Evolutionary conservation across 1,139 yeast genomes (phyloP).

Genomic region (Taphrina pruni): DNA sequence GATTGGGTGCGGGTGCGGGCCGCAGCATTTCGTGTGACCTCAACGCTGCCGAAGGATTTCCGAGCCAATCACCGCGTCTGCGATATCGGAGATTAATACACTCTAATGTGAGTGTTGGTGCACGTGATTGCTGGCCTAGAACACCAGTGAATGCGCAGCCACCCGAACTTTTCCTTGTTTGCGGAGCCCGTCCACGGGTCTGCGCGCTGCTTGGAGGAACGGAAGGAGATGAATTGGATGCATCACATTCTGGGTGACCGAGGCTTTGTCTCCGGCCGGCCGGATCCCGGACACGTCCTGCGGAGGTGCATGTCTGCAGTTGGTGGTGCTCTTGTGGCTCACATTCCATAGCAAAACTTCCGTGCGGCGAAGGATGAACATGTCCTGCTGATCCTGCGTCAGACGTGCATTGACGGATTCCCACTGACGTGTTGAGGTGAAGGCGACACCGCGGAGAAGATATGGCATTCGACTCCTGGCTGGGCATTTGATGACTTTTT

Average conservation of each 20-base stretch:
- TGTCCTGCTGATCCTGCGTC: not conserved
- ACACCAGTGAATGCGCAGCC: too few species aligned
- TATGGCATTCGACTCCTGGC: constrained; percentile 1
- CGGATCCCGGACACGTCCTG: too few species aligned
- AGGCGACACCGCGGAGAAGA: not conserved
- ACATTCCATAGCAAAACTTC: not conserved
- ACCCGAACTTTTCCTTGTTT: too few species aligned
- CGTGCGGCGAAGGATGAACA: not conserved
- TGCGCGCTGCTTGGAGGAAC: too few species aligned
- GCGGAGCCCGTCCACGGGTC: too few species aligned
- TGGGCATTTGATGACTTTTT: not conserved
- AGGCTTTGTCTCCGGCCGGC: too few species aligned
- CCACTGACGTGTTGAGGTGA: too few species aligned
- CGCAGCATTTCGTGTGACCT: not conserved
- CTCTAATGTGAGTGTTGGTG: not conserved
- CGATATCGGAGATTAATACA: not conserved
- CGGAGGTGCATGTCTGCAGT: too few species aligned
- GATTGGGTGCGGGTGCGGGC: not conserved
- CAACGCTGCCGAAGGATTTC: not conserved
- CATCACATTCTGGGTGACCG: not conserved
- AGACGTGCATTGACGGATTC: too few species aligned
- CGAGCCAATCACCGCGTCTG: constrained; percentile 3
- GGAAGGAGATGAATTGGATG: not conserved
- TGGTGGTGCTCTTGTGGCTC: not conserved
- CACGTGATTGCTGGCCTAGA: not conserved